These are phyloP conservation scores for Marchantia polymorpha DNA, from an alignment of 225 moss, liverwort and hornwort genomes.

Conservation along the genomic window DNA sequence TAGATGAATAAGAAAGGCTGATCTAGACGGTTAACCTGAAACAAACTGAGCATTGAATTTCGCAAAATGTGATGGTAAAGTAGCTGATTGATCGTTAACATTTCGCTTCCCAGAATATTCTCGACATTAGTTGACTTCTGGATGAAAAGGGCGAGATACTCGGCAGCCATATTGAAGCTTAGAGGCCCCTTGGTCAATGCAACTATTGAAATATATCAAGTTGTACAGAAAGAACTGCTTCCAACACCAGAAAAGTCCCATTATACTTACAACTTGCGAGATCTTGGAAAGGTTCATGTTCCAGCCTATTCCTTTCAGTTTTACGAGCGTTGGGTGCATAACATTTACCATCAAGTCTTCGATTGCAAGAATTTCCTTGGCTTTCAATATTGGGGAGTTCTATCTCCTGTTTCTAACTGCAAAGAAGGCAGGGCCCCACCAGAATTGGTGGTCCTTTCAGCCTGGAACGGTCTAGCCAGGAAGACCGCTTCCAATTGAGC, in stretches of 20 bases:
- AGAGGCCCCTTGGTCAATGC: slow-evolving; percentile 60
- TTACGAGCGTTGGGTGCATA: no score
- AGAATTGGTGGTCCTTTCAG: no score
- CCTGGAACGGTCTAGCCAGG: no score
- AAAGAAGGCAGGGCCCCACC: no score
- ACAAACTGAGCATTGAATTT: no score
- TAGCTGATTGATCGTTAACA: neutral
- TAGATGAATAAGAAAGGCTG: no score
- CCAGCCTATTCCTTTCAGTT: neutral
- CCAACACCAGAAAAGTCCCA: slow-evolving; percentile 93
- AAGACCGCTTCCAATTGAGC: no score
- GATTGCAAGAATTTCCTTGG: no score
- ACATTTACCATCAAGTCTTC: no score
- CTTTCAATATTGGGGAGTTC: no score
- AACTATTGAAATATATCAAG: slow-evolving; percentile 82
- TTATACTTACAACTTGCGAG: slow-evolving; percentile 76
- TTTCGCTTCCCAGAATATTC: slow-evolving; percentile 53
- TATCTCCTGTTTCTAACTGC: no score
- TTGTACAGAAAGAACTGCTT: slow-evolving; percentile 67
- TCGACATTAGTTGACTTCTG: slow-evolving; percentile 76
- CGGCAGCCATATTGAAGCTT: slow-evolving; percentile 54
- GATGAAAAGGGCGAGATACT: slow-evolving; percentile 83
- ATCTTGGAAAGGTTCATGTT: slow-evolving; percentile 60
- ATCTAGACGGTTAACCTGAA: no score
- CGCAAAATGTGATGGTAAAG: neutral